phyloP scores from a whole-genome alignment of 805 yeast species.

The Naumovozyma baii region DNA sequence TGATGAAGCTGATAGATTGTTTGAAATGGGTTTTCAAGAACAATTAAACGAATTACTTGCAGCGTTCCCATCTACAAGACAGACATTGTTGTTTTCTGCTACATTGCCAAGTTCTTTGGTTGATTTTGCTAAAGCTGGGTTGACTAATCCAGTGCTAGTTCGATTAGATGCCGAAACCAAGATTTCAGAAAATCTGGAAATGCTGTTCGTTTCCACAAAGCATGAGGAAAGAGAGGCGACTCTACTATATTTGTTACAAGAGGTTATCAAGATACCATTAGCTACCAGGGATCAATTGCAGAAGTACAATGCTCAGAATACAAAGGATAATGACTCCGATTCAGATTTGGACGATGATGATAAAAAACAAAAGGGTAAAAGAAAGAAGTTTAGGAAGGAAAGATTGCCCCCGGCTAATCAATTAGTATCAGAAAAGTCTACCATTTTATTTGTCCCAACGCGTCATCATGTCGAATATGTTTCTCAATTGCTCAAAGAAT shows the following conservation, averaged over 20 bases:
- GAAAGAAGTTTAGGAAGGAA: conserved; percentile 38
- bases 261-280: conserved; percentile 72
- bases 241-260: conserved; percentile 64
- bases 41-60: conserved; percentile 84
- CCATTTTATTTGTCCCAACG: conserved; percentile 92
- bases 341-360: conserved; percentile 34
- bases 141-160: conserved; percentile 83
- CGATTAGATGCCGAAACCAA: conserved; percentile 89
- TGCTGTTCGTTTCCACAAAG: conserved; percentile 77
- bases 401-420: conserved; percentile 72
- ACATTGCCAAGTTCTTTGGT: conserved; percentile 87
- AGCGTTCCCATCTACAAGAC: conserved; percentile 72
- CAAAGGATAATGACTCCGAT: conserved; percentile 44
- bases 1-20: conserved; percentile 94
- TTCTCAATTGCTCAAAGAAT: conserved; percentile 53
- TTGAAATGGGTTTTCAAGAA: conserved; percentile 93
- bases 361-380: conserved; percentile 28
- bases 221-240: conserved; percentile 86
- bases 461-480: conserved; percentile 96
- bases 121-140: conserved; percentile 95
- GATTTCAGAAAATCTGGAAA: conserved; percentile 80
- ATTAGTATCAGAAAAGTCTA: conserved; percentile 75
- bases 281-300: conserved; percentile 62
- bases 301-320: conserved; percentile 40
- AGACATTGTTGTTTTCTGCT: conserved; percentile 85